A percentile compares a stretch with the other conserved stretches of the same genome.
Conservation (phyloP, 805 yeast species). For the Wickerhamiella azymoides region DNA sequence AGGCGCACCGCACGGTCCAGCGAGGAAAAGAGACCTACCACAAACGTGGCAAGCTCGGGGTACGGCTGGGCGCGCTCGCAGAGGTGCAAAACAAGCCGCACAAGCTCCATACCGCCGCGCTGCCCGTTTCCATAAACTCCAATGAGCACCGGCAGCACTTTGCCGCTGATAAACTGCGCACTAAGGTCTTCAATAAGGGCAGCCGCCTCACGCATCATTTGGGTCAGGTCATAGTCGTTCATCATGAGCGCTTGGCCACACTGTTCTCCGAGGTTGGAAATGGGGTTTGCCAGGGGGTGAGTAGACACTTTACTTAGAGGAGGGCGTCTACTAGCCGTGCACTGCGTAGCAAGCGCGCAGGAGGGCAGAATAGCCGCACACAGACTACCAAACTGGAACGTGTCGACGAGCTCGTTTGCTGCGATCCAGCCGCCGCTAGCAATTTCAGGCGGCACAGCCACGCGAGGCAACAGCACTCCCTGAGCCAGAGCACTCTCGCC, state of each 20-base stretch:
- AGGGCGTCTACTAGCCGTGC: neutral
- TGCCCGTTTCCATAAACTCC: constrained; percentile 19
- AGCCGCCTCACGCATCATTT: constrained; percentile 9
- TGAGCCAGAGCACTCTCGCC: constrained; percentile 28
- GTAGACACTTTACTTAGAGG: neutral
- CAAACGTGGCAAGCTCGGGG: constrained; percentile 39
- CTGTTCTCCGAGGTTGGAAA: constrained; percentile 39
- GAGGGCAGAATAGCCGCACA: constrained; percentile 35
- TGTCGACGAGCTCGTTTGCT: constrained; percentile 33
- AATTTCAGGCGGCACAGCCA: constrained; percentile 42
- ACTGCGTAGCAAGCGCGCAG: constrained; percentile 2
- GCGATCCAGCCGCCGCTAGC: constrained; percentile 32
- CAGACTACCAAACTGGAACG: constrained; percentile 49
- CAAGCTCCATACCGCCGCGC: constrained; percentile 21
- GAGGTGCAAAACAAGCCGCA: constrained; percentile 23
- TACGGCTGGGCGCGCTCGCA: constrained; percentile 28
- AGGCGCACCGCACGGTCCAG: constrained; percentile 70
- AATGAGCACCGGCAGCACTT: constrained; percentile 56
- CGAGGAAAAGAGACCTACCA: constrained; percentile 47
- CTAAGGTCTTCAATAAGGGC: constrained; percentile 26
- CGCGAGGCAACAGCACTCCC: constrained; percentile 25
- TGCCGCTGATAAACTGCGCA: constrained; percentile 41
- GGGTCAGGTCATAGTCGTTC: constrained; percentile 12
- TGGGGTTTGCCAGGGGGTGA: constrained; percentile 26
- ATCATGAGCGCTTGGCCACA: constrained; percentile 36